Evolutionary conservation across 495 filamentous ascomycete genomes (phyloP), one percentile per base, ranked within the genome.

Genomic region (Podospora conica): DNA sequence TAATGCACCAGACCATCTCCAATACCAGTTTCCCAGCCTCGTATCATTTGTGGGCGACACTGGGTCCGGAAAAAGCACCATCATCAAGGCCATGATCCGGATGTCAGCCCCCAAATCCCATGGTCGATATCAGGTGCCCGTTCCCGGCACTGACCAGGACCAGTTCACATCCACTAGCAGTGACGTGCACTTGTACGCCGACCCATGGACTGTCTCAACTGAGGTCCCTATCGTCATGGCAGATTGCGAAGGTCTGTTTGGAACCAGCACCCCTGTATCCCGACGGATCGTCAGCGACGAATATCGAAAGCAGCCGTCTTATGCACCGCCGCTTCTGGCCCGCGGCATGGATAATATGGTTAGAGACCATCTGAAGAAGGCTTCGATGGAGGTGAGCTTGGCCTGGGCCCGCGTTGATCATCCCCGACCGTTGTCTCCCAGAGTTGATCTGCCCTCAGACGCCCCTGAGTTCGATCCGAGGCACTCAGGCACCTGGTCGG

Each of bases 41-140:
- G 55, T 70, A 12, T 70, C 68, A 8, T 67, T 70, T 21, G 68
- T 70, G 1, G 68, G 68, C 1, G 68, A 70, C 20, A 70, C 68
- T 1, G 68, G 68, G 7, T 70, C 65, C 4, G 68, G 68, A 6
- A 70, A 70, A 54, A 65, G 60, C 54, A 70, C 68, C 15, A 21
- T 70, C 55, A 70, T 70, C 53, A 60, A 64, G 3, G 65, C 68
- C 40, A 70, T 70, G 20, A 67, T 70, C 53, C 68, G 68, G 12
- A 70, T 70, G 68, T 24, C 57, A 12, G 68, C 64, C 3, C 68
- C 68, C 10, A 60, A 55, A 3, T 12, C 29, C 15, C 65, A 60
- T n/a, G 29, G 53, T 18, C 24, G 15, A 15, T 70, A 55, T 25
- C 68, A 54, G 22, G 58, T 56, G 5, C 68, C 68, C 1, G 65